These are phyloP conservation scores for Diaporthe helianthi DNA, from an alignment of 2,329 filamentous ascomycete genomes.

Conservation along the genomic window DNA sequence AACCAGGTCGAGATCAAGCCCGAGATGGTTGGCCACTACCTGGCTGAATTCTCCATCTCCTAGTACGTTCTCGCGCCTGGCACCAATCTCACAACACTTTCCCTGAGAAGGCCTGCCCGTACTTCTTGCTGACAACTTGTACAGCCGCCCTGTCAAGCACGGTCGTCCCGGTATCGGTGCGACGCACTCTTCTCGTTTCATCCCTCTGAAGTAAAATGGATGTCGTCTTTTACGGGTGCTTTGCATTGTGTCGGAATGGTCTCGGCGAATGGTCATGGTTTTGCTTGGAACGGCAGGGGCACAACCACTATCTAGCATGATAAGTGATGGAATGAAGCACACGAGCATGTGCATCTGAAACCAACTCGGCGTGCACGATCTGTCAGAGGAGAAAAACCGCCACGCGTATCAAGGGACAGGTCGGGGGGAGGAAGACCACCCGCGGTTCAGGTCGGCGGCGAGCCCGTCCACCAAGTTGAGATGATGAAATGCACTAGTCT, in stretches of 20 bases:
- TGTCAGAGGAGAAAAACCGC: conserved; percentile 33
- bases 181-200: conserved; percentile 99
- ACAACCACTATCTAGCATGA: conserved; percentile 51
- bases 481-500: neutral
- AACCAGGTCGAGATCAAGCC: conserved; percentile 99
- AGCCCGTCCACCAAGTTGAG: conserved; percentile 5
- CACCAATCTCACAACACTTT: neutral
- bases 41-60: conserved; percentile 99
- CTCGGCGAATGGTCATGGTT: conserved; percentile 65
- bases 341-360: conserved; percentile 32
- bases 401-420: neutral
- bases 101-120: neutral
- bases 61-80: conserved; percentile 73
- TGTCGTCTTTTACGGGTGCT: conserved; percentile 57
- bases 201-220: conserved; percentile 92
- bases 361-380: conserved; percentile 10
- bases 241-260: conserved; percentile 61
- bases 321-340: conserved; percentile 53
- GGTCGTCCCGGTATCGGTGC: conserved; percentile 99
- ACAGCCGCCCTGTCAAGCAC: conserved; percentile 99
- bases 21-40: conserved; percentile 99
- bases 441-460: neutral
- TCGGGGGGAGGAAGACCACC: neutral
- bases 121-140: conserved; percentile 55
- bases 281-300: conserved; percentile 54